These are phyloP conservation scores for Penicillium soppii DNA, from an alignment of 495 filamentous ascomycete genomes.

Conservation along the genomic window DNA sequence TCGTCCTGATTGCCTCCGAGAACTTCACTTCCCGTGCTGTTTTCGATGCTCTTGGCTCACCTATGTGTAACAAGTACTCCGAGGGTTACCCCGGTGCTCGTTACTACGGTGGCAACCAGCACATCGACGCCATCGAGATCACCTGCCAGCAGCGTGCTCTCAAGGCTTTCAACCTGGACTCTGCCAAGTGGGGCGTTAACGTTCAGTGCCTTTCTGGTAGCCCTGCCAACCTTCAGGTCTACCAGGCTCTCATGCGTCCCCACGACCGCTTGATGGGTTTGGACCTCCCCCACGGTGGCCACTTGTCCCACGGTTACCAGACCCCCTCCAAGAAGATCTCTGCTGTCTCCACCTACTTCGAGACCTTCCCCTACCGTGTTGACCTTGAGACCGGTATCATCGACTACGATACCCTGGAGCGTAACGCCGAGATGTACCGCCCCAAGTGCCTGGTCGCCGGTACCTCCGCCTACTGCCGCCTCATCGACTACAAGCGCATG, in stretches of 20 bases:
- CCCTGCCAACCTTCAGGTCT: conserved; percentile 97
- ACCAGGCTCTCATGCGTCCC: conserved; percentile 97
- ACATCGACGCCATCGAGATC: conserved; percentile 94
- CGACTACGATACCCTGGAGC: conserved; percentile 91
- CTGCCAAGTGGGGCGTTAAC: conserved; percentile 96
- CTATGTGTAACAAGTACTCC: conserved; percentile 99
- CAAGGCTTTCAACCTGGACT: conserved; percentile 83
- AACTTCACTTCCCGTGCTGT: conserved; percentile 99
- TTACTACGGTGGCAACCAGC: conserved; percentile 99
- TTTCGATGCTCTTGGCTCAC: conserved; percentile 91
- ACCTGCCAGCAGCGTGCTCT: conserved; percentile 96
- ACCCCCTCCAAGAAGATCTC: conserved; percentile 91
- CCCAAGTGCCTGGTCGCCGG: conserved; percentile 95
- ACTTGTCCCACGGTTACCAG: conserved; percentile 98
- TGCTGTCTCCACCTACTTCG: conserved; percentile 90
- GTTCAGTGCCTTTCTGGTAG: conserved; percentile 87
- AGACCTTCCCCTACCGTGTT: conserved; percentile 91
- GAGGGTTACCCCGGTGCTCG: conserved; percentile 97
- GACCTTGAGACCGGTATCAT: conserved; percentile 93
- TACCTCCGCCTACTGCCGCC: conserved; percentile 96
- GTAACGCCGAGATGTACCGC: conserved; percentile 90
- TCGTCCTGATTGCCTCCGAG: conserved; percentile 98
- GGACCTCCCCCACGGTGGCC: conserved; percentile 95
- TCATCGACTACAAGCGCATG: conserved; percentile 97
- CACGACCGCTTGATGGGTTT: conserved; percentile 97